phyloP scores from a whole-genome alignment of 352 stramenopile genomes.

The Phytophthora hybrid region DNA sequence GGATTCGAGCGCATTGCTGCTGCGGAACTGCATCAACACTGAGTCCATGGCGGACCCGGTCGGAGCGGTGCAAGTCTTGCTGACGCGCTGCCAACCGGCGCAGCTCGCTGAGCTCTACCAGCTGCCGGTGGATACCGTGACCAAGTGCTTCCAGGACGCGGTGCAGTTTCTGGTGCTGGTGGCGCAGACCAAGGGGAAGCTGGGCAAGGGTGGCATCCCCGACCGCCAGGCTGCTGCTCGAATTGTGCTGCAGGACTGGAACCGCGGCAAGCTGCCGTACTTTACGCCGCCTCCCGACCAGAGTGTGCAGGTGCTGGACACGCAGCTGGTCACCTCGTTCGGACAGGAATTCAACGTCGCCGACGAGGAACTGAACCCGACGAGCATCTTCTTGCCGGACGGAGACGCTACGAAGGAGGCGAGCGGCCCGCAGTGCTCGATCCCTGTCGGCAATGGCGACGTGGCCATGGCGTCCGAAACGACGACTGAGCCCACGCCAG shows the following conservation, averaged over 20 bases:
- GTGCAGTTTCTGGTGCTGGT: slow-evolving; percentile 97
- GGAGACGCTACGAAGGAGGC: slow-evolving; percentile 21
- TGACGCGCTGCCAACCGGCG: slow-evolving; percentile 91
- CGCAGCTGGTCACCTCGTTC: slow-evolving; percentile 69
- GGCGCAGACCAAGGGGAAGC: slow-evolving; percentile 91
- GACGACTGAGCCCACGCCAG: slow-evolving; percentile 23
- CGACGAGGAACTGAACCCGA: slow-evolving; percentile 74
- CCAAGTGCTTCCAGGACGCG: slow-evolving; percentile 66
- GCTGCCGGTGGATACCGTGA: slow-evolving; percentile 82
- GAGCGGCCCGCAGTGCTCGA: slow-evolving; percentile 56
- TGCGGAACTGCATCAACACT: slow-evolving; percentile 97
- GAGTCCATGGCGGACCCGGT: slow-evolving; percentile 96
- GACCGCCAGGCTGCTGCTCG: slow-evolving; percentile 94
- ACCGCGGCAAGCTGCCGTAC: slow-evolving; percentile 91
- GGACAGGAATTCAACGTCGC: slow-evolving; percentile 71
- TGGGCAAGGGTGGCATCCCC: slow-evolving; percentile 95
- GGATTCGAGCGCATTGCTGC: slow-evolving; percentile 81
- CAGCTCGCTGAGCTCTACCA: slow-evolving; percentile 96
- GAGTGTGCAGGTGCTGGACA: slow-evolving; percentile 73
- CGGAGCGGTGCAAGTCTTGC: slow-evolving; percentile 93
- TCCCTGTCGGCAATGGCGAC: slow-evolving; percentile 39
- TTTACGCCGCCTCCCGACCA: slow-evolving; percentile 84
- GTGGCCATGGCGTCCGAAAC: slow-evolving; percentile 30
- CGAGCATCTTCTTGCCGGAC: slow-evolving; percentile 69
- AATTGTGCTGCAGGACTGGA: slow-evolving; percentile 93